Conservation (phyloP, 768 basidiomycete species). For the Asterophora lycoperdoides region DNA sequence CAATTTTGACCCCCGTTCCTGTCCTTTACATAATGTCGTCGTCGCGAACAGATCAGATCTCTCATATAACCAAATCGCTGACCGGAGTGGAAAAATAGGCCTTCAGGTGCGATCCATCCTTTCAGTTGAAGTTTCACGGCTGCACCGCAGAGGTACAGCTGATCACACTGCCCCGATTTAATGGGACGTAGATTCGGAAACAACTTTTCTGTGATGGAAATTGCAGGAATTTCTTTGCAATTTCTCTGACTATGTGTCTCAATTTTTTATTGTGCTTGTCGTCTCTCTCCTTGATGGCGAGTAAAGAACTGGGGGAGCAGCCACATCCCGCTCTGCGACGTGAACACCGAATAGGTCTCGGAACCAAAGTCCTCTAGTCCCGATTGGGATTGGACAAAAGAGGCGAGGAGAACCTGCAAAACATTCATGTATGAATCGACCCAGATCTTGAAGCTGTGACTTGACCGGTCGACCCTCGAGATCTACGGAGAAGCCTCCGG, state of each 20-base stretch:
- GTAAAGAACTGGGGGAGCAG: constrained; percentile 6
- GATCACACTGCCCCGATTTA: not conserved
- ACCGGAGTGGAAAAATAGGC: no score
- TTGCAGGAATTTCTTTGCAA: not conserved
- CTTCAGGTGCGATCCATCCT: constrained; percentile 10
- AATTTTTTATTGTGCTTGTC: constrained; percentile 1
- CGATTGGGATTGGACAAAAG: constrained; percentile 14
- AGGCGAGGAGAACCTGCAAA: constrained; percentile 7
- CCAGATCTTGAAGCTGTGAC: constrained; percentile 14
- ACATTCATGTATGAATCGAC: constrained; percentile 10
- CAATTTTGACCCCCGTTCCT: constrained; percentile 7
- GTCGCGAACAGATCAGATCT: constrained; percentile 2
- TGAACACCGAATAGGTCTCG: constrained; percentile 13
- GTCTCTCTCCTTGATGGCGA: constrained; percentile 7
- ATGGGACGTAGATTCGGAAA: not conserved
- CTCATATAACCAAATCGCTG: constrained; percentile 1
- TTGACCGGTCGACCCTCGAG: no score
- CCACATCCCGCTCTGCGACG: constrained; percentile 5
- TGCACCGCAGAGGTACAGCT: constrained; percentile 2
- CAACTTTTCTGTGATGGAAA: not conserved
- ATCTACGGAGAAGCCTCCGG: constrained; percentile 4
- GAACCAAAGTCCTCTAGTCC: constrained; percentile 8
- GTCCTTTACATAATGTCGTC: not conserved
- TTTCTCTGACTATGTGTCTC: constrained; percentile 8
- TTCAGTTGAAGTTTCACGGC: no score